Base-by-base conservation (phyloP, 1,139 yeast species). In the Taphrina sp. region DNA sequence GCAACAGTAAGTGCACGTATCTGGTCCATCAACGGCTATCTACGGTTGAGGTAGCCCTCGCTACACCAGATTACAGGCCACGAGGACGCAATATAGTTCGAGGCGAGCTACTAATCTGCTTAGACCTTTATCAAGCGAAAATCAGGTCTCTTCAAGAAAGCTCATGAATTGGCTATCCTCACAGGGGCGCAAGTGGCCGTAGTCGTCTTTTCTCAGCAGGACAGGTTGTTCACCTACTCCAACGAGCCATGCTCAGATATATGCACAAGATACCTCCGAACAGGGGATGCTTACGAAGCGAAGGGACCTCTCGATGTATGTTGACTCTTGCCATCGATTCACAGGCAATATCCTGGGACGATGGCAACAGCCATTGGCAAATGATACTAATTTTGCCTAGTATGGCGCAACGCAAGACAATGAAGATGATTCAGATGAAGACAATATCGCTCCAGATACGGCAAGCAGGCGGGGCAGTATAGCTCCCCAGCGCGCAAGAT, bases 151-250 rank as follows among this genome's bases (percentile, higher is more conserved):
- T 90, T 92, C 74, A 92, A 92, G 68, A 92, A 92, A 70, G 98
- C 98, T 1, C 95, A 90, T 67, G 98, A 92, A 70, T 76, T 92
- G 59, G 83, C 96, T 0, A 90, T 90, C 19, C 75, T 92, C 55
- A 90, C 98, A 69, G 94, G 88, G 62, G 95, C 89, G 5, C 97
- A 92, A 67, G 76, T 92, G 52, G 94, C 97, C 1, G 94, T 92
- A 31, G 81, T 92, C 22, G 88, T 92, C 29, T 76, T 89, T 45
- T 95, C 95, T n/a, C 80, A 80, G 66, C 88, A 87, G 70, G 84
- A 86, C 63, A 81, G 80, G 65, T 76, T 86, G 43, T 86, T 84
- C 68, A 47, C 51, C 17, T 57, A 49, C 28, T 55, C 58, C 8
- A 52, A 56, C 23, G 28, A 26, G 12, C 52, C 54, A 5, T 53